phyloP scores from a whole-genome alignment of 2,329 filamentous ascomycete genomes.

The Aspergillus pseudotamarii region DNA sequence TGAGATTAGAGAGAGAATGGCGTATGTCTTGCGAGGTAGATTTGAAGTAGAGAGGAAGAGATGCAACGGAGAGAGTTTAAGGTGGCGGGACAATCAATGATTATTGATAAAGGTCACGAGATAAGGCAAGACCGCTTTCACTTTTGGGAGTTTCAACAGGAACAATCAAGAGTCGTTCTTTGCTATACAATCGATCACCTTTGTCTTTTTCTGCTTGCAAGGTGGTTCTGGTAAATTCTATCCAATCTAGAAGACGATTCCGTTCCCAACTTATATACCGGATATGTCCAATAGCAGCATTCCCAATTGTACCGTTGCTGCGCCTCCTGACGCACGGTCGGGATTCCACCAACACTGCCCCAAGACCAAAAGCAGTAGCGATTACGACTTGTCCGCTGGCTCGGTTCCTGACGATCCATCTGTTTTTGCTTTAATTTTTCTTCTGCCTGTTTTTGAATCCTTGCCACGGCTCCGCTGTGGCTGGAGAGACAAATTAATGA shows the following conservation, averaged over 20 bases:
- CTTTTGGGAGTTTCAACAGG: background rate
- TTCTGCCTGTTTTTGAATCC: conserved; percentile 1
- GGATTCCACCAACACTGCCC: background rate
- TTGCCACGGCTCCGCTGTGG: conserved; percentile 4
- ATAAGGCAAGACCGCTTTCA: background rate
- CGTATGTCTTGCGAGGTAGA: too few relatives aligned
- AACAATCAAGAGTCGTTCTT: background rate
- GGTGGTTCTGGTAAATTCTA: background rate
- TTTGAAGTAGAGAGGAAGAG: background rate
- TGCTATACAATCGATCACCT: background rate
- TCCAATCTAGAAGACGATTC: background rate
- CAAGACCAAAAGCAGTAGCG: background rate
- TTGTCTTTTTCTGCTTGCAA: background rate
- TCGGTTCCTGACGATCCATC: conserved; percentile 9
- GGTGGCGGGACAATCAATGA: background rate
- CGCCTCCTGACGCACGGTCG: background rate
- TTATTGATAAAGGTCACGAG: background rate
- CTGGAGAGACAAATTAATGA: background rate
- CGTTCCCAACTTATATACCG: background rate
- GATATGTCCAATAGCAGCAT: background rate
- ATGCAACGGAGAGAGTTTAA: background rate
- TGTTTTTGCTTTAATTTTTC: background rate
- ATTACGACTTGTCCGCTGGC: conserved; percentile 1
- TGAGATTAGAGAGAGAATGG: background rate
- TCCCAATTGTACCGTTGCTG: background rate